A percentile compares a stretch with the other conserved stretches of the same genome.
phyloP scores from a whole-genome alignment of 768 basidiomycete genomes.

The Mrakia gelida region DNA sequence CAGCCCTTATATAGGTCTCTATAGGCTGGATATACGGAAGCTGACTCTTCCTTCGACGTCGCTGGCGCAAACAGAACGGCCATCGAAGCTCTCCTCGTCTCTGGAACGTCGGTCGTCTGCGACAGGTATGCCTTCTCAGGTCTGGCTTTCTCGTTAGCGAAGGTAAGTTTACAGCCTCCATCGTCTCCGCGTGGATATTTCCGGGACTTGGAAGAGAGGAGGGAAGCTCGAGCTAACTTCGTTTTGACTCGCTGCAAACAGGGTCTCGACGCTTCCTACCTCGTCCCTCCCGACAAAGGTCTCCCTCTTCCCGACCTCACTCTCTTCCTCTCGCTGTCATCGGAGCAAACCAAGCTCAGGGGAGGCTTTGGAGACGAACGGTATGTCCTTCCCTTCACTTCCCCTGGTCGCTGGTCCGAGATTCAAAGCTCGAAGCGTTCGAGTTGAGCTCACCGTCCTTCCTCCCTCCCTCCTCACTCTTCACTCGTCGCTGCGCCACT shows the following conservation, averaged over 20 bases:
- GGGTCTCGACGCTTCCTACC: constrained; percentile 73
- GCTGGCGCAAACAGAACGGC: constrained; percentile 46
- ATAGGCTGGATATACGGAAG: not conserved
- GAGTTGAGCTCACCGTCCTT: not conserved
- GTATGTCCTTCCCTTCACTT: constrained; percentile 40
- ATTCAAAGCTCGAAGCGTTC: no score
- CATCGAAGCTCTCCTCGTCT: constrained; percentile 57
- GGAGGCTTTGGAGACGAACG: constrained; percentile 82
- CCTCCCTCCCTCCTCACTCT: not conserved
- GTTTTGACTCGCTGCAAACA: constrained; percentile 29
- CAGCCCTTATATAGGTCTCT: no score
- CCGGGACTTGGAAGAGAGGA: not conserved
- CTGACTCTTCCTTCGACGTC: not conserved
- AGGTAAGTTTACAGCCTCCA: constrained; percentile 40
- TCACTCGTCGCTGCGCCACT: no score
- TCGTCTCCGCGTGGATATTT: not conserved
- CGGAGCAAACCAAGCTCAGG: constrained; percentile 61
- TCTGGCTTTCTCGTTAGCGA: constrained; percentile 66
- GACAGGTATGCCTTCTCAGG: constrained; percentile 97
- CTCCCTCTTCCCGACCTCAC: constrained; percentile 86
- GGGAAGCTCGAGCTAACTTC: not conserved
- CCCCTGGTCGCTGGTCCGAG: not conserved
- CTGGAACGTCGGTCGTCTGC: constrained; percentile 72
- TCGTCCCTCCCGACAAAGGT: constrained; percentile 73
- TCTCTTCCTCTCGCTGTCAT: constrained; percentile 76